These are phyloP conservation scores for Trichosporon faecale DNA, from an alignment of 1,284 basidiomycete genomes.

Conservation along the genomic window DNA sequence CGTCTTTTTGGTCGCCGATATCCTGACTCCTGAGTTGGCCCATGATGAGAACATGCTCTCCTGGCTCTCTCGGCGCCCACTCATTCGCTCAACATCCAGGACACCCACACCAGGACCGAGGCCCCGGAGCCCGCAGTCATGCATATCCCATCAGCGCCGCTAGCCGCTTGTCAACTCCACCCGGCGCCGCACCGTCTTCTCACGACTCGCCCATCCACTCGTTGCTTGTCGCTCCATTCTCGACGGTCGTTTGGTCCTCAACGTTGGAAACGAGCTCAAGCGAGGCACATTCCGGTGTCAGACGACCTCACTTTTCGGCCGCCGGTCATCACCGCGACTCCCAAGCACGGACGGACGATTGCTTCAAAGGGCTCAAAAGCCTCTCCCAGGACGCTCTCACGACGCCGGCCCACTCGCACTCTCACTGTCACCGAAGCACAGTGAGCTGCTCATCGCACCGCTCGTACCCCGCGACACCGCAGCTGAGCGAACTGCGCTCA, in stretches of 20 bases:
- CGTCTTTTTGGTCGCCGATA: no score
- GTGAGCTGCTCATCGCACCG: no score
- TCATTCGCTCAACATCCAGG: no score
- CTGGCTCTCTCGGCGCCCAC: no score
- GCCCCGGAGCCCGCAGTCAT: background rate
- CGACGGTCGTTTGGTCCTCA: no score
- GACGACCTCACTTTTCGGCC: background rate
- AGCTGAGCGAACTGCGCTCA: background rate
- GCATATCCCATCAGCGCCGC: no score
- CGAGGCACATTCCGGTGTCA: background rate
- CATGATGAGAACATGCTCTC: no score
- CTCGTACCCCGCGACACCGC: background rate
- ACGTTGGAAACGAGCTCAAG: background rate
- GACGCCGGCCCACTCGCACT: no score
- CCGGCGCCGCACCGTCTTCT: background rate
- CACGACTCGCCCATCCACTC: background rate
- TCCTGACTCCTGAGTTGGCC: no score
- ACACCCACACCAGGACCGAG: no score
- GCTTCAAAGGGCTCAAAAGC: background rate
- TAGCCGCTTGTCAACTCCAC: background rate
- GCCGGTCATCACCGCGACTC: background rate
- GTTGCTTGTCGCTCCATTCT: background rate
- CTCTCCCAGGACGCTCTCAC: no score
- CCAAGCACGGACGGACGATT: background rate
- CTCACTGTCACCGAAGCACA: no score